Evolutionary conservation across 345 rosid species (phyloP).

Genomic region (Aquilaria malaccensis): DNA sequence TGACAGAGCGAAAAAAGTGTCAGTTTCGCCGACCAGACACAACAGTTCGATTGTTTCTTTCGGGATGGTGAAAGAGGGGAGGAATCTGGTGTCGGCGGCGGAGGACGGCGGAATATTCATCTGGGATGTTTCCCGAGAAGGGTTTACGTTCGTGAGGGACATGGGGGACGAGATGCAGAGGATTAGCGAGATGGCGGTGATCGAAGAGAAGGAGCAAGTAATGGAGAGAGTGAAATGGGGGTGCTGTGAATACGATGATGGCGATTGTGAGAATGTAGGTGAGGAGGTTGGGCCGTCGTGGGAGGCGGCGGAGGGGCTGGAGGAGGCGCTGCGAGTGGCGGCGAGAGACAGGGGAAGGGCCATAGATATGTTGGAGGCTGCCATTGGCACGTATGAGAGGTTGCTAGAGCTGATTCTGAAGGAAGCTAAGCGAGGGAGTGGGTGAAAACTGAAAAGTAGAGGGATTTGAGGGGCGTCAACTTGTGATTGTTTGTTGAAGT

Average conservation of each 20-base stretch:
- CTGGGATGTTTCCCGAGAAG: slow-evolving; percentile 22
- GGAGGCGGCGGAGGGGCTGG: slow-evolving; percentile 14
- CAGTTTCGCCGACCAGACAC: slow-evolving; percentile 21
- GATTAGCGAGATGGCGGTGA: slow-evolving; percentile 28
- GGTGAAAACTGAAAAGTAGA: neutral
- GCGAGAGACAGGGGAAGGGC: slow-evolving; percentile 26
- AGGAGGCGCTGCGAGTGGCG: slow-evolving; percentile 18
- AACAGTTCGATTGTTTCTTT: slow-evolving; percentile 21
- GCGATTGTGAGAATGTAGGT: neutral
- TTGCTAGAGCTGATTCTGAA: slow-evolving; percentile 32
- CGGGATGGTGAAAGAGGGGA: slow-evolving; percentile 19
- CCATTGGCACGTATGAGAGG: slow-evolving; percentile 30
- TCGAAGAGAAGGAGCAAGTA: slow-evolving; percentile 4
- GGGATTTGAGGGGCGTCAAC: neutral
- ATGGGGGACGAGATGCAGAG: slow-evolving; percentile 17
- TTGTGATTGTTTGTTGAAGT: too few relatives aligned
- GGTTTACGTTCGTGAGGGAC: slow-evolving; percentile 14
- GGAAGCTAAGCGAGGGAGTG: slow-evolving; percentile 24
- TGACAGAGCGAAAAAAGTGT: neutral
- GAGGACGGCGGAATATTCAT: slow-evolving; percentile 35
- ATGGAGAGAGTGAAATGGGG: neutral
- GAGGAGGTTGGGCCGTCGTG: slow-evolving; percentile 15
- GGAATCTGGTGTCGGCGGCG: slow-evolving; percentile 34
- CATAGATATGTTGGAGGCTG: slow-evolving; percentile 34
- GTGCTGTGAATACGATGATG: neutral